phyloP scores from a whole-genome alignment of 2,329 filamentous ascomycete genomes.

The Hypoxylon sp. region DNA sequence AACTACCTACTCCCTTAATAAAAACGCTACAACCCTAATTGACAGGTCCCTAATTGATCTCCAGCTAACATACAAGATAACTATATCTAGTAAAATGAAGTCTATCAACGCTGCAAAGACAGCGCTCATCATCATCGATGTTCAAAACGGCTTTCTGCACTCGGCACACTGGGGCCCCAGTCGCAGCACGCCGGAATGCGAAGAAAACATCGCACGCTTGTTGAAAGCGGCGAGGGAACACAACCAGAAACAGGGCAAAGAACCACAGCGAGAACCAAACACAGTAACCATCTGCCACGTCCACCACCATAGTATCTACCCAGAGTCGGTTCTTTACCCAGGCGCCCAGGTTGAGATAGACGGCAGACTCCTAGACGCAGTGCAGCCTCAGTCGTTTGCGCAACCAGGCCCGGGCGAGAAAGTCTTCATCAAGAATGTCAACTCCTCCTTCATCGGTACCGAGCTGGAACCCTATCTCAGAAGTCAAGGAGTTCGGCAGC shows the following conservation, averaged over 20 bases:
- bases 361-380: constrained; percentile 43
- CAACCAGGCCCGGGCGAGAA: constrained; percentile 47
- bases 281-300: constrained; percentile 52
- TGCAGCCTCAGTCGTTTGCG: constrained; percentile 32
- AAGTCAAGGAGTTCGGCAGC: constrained; percentile 46
- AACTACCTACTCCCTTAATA: too few relatives aligned
- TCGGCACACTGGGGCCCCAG: constrained; percentile 43
- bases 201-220: constrained; percentile 52
- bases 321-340: constrained; percentile 50
- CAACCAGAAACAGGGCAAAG: constrained; percentile 25
- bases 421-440: constrained; percentile 54
- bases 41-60: too few relatives aligned
- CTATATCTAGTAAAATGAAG: too few relatives aligned
- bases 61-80: too few relatives aligned
- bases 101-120: constrained; percentile 42
- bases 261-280: background rate
- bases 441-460: constrained; percentile 57
- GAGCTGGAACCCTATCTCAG: constrained; percentile 50
- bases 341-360: constrained; percentile 17
- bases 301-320: constrained; percentile 52
- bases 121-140: constrained; percentile 58
- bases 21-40: too few relatives aligned
- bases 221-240: constrained; percentile 44
- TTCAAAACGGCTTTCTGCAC: constrained; percentile 54
- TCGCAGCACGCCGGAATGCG: constrained; percentile 55